These are phyloP conservation scores for Euphorbia pulcherrima DNA, from an alignment of 345 rosid genomes.

Conservation along the genomic window DNA sequence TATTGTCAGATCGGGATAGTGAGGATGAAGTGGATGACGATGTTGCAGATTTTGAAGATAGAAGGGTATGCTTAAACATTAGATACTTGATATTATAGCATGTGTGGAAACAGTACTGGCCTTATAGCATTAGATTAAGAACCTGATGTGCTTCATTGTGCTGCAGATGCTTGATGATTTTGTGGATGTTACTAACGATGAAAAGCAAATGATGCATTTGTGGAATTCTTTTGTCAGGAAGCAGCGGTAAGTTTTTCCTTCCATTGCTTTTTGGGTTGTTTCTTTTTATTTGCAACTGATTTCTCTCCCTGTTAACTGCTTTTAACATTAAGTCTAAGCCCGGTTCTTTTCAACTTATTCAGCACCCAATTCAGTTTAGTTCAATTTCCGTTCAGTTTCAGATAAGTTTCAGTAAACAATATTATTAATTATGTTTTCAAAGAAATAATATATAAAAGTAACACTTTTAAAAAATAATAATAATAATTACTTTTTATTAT, in stretches of 20 bases:
- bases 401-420: too few species aligned
- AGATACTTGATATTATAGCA: neutral
- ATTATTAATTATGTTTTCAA: too few species aligned
- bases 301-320: neutral
- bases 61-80: slow-evolving; percentile 59
- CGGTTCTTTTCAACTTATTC: too few species aligned
- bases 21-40: slow-evolving; percentile 99
- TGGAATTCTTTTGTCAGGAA: slow-evolving; percentile 98
- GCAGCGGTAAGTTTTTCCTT: slow-evolving; percentile 59
- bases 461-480: too few species aligned
- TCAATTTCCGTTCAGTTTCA: too few species aligned
- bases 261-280: neutral
- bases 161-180: slow-evolving; percentile 98
- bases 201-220: slow-evolving; percentile 94
- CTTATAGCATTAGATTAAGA: neutral
- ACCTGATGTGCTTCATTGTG: slow-evolving; percentile 3
- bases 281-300: neutral
- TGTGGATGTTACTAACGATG: slow-evolving; percentile 93
- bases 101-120: neutral
- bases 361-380: too few species aligned
- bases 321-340: neutral
- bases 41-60: slow-evolving; percentile 98
- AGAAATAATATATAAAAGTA: too few species aligned
- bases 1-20: slow-evolving; percentile 86
- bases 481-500: too few species aligned